Evolutionary conservation across 2,329 filamentous ascomycete species (phyloP).

Genomic region (Ramichloridium luteum): DNA sequence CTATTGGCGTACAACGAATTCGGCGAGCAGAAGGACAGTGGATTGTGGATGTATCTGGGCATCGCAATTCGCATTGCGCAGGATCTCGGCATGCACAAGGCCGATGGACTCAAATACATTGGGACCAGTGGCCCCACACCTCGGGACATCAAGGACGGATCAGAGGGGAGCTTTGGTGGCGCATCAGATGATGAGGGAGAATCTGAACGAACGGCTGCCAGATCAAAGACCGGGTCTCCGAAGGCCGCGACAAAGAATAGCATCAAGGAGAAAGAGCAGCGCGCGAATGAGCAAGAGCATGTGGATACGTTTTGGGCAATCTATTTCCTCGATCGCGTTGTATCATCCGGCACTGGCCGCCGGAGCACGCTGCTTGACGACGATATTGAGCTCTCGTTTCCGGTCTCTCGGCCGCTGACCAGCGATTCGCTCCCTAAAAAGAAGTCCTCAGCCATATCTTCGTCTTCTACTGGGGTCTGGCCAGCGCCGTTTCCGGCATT

Average conservation of each 20-base stretch:
- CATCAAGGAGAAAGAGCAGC: conserved; percentile 26
- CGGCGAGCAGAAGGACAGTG: conserved; percentile 76
- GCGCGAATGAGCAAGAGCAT: conserved; percentile 64
- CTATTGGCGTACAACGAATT: conserved; percentile 83
- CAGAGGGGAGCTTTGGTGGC: too few relatives aligned
- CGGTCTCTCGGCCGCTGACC: too few relatives aligned
- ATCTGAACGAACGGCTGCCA: too few relatives aligned
- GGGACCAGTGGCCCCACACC: conserved; percentile 45
- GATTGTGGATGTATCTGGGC: conserved; percentile 86
- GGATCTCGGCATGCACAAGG: conserved; percentile 69
- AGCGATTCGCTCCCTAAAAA: too few relatives aligned
- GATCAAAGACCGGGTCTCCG: too few relatives aligned
- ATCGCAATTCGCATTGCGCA: conserved; percentile 75
- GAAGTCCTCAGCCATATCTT: too few relatives aligned
- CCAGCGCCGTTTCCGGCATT: conserved; percentile 69
- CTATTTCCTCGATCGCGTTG: conserved; percentile 75
- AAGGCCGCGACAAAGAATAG: conserved; percentile 37
- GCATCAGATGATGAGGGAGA: conserved; percentile 21
- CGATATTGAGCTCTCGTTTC: conserved; percentile 70
- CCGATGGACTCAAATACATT: conserved; percentile 55
- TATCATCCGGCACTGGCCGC: conserved; percentile 75
- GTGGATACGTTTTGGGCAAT: conserved; percentile 85
- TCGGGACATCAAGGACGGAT: conserved; percentile 39
- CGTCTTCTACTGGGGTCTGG: too few relatives aligned
- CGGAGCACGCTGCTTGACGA: conserved; percentile 74